Evolutionary conservation across 148 eudicot genomes (phyloP).

Genomic region (Salicornia ramosissima): DNA sequence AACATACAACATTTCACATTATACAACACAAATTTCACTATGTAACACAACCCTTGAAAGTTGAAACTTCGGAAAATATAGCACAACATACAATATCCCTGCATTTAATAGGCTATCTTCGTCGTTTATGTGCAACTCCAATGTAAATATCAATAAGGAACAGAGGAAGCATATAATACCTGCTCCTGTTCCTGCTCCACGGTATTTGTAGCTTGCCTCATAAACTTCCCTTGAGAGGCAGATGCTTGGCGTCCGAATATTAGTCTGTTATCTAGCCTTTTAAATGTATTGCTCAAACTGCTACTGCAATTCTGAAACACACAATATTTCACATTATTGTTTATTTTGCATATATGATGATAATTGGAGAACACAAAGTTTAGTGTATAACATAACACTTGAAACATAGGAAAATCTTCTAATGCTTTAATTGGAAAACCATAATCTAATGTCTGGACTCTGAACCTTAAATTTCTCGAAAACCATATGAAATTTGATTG

Average conservation of each 20-base stretch:
- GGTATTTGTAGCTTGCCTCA: conserved; percentile 51
- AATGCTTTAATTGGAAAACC: background rate
- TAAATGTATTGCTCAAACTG: conserved; percentile 42
- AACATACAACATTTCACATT: background rate
- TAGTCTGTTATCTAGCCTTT: conserved; percentile 52
- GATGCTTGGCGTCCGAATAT: conserved; percentile 63
- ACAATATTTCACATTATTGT: background rate
- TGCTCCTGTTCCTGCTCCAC: conserved; percentile 36
- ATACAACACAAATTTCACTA: no score
- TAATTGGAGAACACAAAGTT: background rate
- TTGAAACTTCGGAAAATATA: no score
- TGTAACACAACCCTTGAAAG: no score
- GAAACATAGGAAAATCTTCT: background rate
- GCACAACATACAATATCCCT: background rate
- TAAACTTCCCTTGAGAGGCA: conserved; percentile 50
- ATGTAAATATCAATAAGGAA: background rate
- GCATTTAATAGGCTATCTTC: background rate
- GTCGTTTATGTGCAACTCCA: background rate
- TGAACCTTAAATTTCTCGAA: background rate
- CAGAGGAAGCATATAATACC: conserved; percentile 18
- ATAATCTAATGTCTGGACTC: background rate
- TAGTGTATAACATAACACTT: background rate
- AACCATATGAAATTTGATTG: no score
- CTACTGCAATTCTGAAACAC: conserved; percentile 59
- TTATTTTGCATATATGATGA: background rate